Conservation (phyloP, 192 early-diverging fungal genomes). For the Phlyctochytrium arcticum region DNA sequence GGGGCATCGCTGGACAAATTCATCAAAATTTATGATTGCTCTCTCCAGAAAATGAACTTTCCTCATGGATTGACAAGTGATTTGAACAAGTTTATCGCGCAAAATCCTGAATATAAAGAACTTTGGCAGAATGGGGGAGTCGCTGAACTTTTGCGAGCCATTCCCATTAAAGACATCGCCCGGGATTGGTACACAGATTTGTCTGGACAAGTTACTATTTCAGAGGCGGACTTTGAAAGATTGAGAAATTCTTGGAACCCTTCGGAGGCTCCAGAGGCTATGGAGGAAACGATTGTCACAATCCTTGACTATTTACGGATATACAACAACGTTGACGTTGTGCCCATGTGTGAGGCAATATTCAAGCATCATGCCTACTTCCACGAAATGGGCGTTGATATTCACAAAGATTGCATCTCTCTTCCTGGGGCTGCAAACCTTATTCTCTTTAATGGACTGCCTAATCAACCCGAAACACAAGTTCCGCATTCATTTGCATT, state of each 20-base stretch:
- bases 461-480: too few species aligned
- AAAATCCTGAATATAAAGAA: not conserved
- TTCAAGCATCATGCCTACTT: too few species aligned
- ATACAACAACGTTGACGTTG: conserved; percentile 2
- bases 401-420: too few species aligned
- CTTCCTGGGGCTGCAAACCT: too few species aligned
- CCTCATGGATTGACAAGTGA: not conserved
- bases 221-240: not conserved
- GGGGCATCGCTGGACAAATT: not conserved
- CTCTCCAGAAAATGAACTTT: not conserved
- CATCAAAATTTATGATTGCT: conserved; percentile 2
- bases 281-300: too few species aligned
- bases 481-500: too few species aligned
- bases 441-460: too few species aligned
- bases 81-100: not conserved
- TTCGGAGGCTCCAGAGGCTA: not conserved
- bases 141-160: not conserved
- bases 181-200: not conserved
- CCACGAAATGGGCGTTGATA: too few species aligned
- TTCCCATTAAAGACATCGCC: not conserved
- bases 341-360: not conserved
- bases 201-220: not conserved
- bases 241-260: not conserved
- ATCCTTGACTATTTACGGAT: not conserved
- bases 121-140: not conserved